Evolutionary conservation across 1,284 basidiomycete species (phyloP).

Genomic region (Fomes fomentarius): DNA sequence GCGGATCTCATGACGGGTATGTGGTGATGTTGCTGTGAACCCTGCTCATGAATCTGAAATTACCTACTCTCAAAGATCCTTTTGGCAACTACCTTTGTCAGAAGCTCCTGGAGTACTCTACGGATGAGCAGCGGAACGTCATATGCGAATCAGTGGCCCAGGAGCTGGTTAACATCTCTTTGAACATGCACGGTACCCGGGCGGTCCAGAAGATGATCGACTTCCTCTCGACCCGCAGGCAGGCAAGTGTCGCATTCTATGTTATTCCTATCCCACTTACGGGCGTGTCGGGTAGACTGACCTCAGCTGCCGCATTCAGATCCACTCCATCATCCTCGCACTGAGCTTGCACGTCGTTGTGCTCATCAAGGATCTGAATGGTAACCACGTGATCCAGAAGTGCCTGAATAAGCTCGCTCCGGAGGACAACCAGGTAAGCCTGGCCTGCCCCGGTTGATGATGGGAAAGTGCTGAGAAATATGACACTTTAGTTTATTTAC

Average conservation of each 20-base stretch:
- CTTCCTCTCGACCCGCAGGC: conserved; percentile 93
- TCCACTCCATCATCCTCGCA: conserved; percentile 96
- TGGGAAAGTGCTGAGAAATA: too few relatives aligned
- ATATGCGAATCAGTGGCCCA: conserved; percentile 98
- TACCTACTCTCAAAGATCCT: conserved; percentile 65
- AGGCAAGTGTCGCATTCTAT: conserved; percentile 60
- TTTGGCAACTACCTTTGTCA: conserved; percentile 99
- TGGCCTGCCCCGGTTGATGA: too few relatives aligned
- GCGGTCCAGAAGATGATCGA: conserved; percentile 99
- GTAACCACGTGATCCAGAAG: conserved; percentile 99
- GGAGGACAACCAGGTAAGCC: conserved; percentile 91
- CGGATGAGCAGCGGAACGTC: conserved; percentile 96
- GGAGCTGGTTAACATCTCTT: conserved; percentile 96
- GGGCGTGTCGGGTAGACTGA: conserved; percentile 61
- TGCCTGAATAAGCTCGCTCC: conserved; percentile 97
- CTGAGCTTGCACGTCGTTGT: conserved; percentile 98
- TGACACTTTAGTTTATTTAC: conserved; percentile 98
- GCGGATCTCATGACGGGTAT: conserved; percentile 97
- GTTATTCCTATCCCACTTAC: conserved; percentile 40
- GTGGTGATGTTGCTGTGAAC: conserved; percentile 21
- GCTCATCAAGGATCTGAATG: conserved; percentile 99
- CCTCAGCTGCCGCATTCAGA: conserved; percentile 84
- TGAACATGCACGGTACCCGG: conserved; percentile 99
- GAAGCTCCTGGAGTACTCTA: conserved; percentile 96
- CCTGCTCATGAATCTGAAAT: not conserved